Conservation (phyloP, 169 alveolate species). For the Toxoplasma gondii region DNA sequence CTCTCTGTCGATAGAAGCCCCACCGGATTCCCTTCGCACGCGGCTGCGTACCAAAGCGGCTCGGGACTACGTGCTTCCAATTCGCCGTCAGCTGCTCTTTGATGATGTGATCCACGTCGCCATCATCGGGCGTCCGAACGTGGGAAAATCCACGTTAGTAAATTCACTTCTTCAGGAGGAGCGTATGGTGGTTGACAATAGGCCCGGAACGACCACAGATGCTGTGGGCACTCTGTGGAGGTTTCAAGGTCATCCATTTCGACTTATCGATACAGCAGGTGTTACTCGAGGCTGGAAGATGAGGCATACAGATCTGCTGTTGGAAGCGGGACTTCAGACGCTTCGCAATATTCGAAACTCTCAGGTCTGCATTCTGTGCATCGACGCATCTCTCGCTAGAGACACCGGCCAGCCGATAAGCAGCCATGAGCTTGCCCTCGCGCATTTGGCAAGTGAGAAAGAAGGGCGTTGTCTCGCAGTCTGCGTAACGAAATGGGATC, state of each 20-base stretch:
- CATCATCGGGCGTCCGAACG: slow-evolving; percentile 79
- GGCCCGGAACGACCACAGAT: slow-evolving; percentile 85
- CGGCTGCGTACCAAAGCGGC: slow-evolving; percentile 18
- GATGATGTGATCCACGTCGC: slow-evolving; percentile 59
- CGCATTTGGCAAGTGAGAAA: slow-evolving; percentile 67
- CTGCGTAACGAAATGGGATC: slow-evolving; percentile 74
- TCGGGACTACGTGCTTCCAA: neutral
- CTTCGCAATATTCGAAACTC: slow-evolving; percentile 64
- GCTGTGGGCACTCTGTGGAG: slow-evolving; percentile 74
- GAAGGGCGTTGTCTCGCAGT: slow-evolving; percentile 70
- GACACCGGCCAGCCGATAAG: slow-evolving; percentile 57
- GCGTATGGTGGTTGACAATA: slow-evolving; percentile 76
- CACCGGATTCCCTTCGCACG: slow-evolving; percentile 4
- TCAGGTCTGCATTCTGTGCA: slow-evolving; percentile 69
- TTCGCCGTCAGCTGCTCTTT: slow-evolving; percentile 14
- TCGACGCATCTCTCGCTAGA: slow-evolving; percentile 58
- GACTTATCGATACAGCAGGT: slow-evolving; percentile 87
- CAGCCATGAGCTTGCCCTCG: slow-evolving; percentile 68
- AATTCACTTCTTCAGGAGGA: slow-evolving; percentile 80
- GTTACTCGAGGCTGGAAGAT: slow-evolving; percentile 71
- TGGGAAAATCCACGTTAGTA: slow-evolving; percentile 83
- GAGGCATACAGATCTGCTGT: slow-evolving; percentile 65
- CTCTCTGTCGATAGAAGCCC: neutral
- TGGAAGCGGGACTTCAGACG: slow-evolving; percentile 65
- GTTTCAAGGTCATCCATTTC: slow-evolving; percentile 76